Evolutionary conservation across 2,329 filamentous ascomycete genomes (phyloP), one percentile per base, ranked within the genome.

Genomic region (Sphaceloma murrayae): DNA sequence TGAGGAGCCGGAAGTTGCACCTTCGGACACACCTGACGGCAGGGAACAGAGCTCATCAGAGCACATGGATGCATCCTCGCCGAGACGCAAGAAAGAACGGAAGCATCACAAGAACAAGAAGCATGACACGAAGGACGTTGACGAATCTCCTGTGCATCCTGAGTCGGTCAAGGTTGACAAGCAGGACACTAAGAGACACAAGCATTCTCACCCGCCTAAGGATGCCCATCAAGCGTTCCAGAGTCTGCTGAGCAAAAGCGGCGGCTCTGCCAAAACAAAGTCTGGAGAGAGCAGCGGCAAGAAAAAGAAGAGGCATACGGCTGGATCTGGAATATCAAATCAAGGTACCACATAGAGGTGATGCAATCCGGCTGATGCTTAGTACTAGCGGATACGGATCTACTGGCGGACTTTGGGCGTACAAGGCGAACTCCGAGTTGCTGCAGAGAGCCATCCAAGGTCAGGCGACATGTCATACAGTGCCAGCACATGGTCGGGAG

Each of bases 201-300:
- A 45, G 32, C 42, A 27, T 13, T 34, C 29, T 11, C 42, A 45
- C 36, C 18, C 42, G 14, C 42, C 42, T 3, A 34, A 45, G 11
- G 42, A 45, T 36, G 42, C 42, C 5, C 42, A 45, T 16, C 31
- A 34, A 13, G 42, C 42, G 5, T 45, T 36, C 16, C 42, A 45
- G 21, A 34, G 14, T 8, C 32, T 45, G 7, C 31, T 45, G 3
- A 22, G 31, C 10, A 45, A 34, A 24, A 18, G 18, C 13, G 30
- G 19, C 3, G 21, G 39, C 19, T 34, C 49, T 46, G 31, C 17
- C 39, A n/a, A 27, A 27, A 11, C 6, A 6, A 27, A 45, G 21
- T 43, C 26, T 32, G 27, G 10, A 32, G 40, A 46, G 40, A 36
- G 39, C 39, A 27, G 22, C 16, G 9, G 27, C 19, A 34, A 45